Conservation (phyloP, 441 rosid species). For the Omphalea diandra region DNA sequence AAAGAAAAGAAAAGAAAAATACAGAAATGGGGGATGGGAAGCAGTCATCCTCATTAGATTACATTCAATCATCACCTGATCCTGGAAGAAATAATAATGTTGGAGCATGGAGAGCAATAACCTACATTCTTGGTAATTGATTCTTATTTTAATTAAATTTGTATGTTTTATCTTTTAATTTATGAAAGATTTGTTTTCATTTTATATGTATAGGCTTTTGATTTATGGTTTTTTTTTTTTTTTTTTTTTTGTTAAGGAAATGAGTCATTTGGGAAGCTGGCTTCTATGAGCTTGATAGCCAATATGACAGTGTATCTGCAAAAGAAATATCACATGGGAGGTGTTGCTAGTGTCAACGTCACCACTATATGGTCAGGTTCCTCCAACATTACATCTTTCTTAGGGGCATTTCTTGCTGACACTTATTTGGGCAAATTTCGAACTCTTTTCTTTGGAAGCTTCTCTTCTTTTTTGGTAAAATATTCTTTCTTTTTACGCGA, state of each 20-base stretch:
- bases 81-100: too few species aligned
- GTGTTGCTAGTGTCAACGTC: slow-evolving; percentile 19
- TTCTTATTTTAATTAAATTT: neutral
- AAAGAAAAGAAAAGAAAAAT: neutral
- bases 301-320: too few species aligned
- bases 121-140: slow-evolving; percentile 38
- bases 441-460: slow-evolving; percentile 45
- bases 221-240: neutral
- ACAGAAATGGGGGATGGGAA: neutral
- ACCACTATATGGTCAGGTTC: slow-evolving; percentile 47
- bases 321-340: slow-evolving; percentile 44
- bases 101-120: slow-evolving; percentile 48
- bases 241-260: too few species aligned
- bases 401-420: slow-evolving; percentile 63
- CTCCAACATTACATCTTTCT: too few species aligned
- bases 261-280: too few species aligned
- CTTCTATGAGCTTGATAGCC: too few species aligned
- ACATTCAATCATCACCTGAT: too few species aligned
- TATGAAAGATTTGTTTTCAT: too few species aligned
- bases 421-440: slow-evolving; percentile 48
- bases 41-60: too few species aligned
- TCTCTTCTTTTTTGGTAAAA: slow-evolving; percentile 49
- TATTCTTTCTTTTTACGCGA: neutral
- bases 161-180: too few species aligned
- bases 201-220: neutral